Conservation (phyloP, 352 stramenopile species). For the Phytophthora rubi region DNA sequence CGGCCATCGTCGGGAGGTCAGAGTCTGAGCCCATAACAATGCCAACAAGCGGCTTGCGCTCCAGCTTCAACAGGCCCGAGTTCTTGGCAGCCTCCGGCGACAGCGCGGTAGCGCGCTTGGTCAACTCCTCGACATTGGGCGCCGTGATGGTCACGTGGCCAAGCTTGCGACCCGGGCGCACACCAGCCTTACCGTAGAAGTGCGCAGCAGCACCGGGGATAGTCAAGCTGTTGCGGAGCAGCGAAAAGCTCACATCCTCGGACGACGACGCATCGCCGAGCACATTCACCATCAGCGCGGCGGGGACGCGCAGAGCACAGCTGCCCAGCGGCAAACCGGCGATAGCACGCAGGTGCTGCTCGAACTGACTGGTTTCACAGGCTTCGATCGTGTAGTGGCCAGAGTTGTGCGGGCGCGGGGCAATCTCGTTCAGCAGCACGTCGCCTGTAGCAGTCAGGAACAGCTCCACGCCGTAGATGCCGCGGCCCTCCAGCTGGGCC, state of each 20-base stretch:
- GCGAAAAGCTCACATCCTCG: constrained; percentile 85
- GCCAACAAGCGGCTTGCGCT: constrained; percentile 60
- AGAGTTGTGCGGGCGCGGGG: constrained; percentile 98
- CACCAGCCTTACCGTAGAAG: constrained; percentile 96
- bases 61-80: constrained; percentile 41
- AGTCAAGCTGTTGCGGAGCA: constrained; percentile 64
- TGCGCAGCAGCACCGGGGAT: constrained; percentile 92
- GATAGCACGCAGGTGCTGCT: constrained; percentile 97
- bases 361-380: constrained; percentile 97
- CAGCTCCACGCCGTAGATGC: constrained; percentile 98
- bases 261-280: constrained; percentile 67
- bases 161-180: constrained; percentile 95
- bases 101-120: constrained; percentile 65
- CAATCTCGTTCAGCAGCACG: constrained; percentile 98
- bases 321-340: constrained; percentile 94
- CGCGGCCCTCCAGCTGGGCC: constrained; percentile 79
- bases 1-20: constrained; percentile 97
- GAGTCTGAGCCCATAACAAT: constrained; percentile 96
- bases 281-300: constrained; percentile 93
- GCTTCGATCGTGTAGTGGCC: constrained; percentile 99
- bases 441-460: constrained; percentile 91
- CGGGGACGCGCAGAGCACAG: constrained; percentile 91
- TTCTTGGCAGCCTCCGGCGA: constrained; percentile 50
- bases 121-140: constrained; percentile 83
- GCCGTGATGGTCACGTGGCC: constrained; percentile 97